Conservation (phyloP, 306 rosid species). For the Spatholobus suberectus region DNA sequence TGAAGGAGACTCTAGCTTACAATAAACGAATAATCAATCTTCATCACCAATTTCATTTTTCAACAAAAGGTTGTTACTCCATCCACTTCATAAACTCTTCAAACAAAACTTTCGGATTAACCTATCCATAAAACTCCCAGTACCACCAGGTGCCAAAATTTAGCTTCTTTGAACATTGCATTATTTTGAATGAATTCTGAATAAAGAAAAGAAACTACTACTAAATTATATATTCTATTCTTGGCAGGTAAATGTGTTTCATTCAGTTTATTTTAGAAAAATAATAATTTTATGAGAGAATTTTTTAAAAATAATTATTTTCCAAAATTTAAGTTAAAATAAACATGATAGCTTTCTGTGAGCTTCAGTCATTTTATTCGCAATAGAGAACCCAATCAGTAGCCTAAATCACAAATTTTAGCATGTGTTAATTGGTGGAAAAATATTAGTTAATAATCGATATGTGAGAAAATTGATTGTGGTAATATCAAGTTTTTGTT, state of each 20-base stretch:
- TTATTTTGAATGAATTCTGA: neutral
- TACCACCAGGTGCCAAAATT: no score
- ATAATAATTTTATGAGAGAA: neutral
- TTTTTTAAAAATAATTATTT: neutral
- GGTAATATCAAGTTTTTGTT: neutral
- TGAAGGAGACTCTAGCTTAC: neutral
- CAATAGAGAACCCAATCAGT: no score
- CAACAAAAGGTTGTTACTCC: neutral
- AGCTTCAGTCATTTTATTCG: neutral
- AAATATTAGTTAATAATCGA: neutral
- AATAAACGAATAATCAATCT: neutral
- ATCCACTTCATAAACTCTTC: neutral
- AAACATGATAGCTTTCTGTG: neutral
- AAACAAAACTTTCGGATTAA: neutral
- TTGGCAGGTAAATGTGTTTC: neutral
- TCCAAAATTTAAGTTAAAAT: neutral
- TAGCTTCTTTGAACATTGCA: neutral
- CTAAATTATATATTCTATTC: neutral
- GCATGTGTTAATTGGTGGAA: neutral
- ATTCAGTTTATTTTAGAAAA: neutral
- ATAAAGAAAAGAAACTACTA: neutral
- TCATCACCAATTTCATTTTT: neutral
- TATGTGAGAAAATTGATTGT: neutral
- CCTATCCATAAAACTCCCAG: no score
- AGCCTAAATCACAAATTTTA: no score